phyloP scores from a whole-genome alignment of 768 basidiomycete genomes.

The Phanerochaete carnosa region DNA sequence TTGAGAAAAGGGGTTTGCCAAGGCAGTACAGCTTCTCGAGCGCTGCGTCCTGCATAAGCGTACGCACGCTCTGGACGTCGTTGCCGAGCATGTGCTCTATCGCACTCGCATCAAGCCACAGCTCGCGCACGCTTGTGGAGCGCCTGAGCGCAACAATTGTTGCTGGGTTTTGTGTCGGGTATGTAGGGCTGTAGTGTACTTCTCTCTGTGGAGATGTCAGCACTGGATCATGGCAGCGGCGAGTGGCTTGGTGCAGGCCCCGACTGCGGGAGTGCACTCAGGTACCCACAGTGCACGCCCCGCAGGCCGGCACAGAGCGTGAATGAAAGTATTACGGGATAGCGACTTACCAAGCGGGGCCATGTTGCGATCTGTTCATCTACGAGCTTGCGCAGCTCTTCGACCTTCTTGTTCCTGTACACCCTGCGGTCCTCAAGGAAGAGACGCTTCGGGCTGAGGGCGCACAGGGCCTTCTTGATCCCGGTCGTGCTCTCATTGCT shows the following conservation, averaged over 20 bases:
- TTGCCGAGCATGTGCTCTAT: background rate
- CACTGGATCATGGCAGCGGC: background rate
- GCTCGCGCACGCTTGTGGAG: background rate
- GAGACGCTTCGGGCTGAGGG: background rate
- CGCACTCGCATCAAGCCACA: background rate
- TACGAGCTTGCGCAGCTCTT: background rate
- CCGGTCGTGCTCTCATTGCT: background rate
- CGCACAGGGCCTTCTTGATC: background rate
- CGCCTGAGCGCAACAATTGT: background rate
- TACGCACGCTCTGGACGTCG: background rate
- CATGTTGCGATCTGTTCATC: background rate
- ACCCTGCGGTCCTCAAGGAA: background rate
- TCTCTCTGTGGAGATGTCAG: background rate
- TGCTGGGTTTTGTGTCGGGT: background rate
- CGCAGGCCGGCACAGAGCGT: too few relatives aligned
- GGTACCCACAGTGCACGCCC: background rate
- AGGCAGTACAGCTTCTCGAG: conserved; percentile 1
- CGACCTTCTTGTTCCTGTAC: background rate
- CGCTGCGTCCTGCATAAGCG: background rate
- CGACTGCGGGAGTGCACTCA: background rate
- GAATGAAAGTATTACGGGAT: too few relatives aligned
- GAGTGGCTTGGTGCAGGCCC: background rate
- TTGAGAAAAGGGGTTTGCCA: too few relatives aligned
- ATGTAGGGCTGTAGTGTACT: background rate
- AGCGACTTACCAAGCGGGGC: background rate